A percentile compares a stretch with the other conserved stretches of the same genome.
Evolutionary conservation across 1,284 basidiomycete genomes (phyloP).

Genomic region (Megacollybia platyphylla): DNA sequence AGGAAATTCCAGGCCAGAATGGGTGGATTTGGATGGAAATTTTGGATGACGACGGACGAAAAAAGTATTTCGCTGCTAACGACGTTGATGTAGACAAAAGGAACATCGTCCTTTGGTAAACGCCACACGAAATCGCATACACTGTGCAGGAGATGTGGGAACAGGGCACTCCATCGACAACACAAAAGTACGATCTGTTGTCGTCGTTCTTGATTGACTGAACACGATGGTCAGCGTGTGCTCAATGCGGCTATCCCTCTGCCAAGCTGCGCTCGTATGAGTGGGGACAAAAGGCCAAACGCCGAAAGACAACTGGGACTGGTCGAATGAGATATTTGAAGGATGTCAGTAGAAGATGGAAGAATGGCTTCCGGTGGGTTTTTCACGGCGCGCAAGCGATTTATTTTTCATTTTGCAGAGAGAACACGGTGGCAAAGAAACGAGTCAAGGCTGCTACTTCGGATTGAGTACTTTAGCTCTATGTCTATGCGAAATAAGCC

Average conservation of each 20-base stretch:
- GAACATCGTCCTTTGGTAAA: slow-evolving; percentile 93
- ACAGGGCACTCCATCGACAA: slow-evolving; percentile 91
- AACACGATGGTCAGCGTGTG: slow-evolving; percentile 53
- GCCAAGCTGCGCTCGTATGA: slow-evolving; percentile 95
- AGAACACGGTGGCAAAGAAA: slow-evolving; percentile 25
- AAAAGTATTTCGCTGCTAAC: slow-evolving; percentile 10
- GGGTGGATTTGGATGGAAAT: too few relatives aligned
- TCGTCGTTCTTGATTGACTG: background rate
- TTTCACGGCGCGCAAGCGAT: background rate
- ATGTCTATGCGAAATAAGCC: too few relatives aligned
- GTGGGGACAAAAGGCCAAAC: slow-evolving; percentile 98
- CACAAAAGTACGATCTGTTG: slow-evolving; percentile 73
- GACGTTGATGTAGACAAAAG: slow-evolving; percentile 52
- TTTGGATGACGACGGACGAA: too few relatives aligned
- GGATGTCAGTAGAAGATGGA: slow-evolving; percentile 84
- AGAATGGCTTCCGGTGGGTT: slow-evolving; percentile 88
- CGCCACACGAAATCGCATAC: slow-evolving; percentile 98
- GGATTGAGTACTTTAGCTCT: too few relatives aligned
- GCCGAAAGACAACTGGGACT: slow-evolving; percentile 97
- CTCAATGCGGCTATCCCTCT: slow-evolving; percentile 91
- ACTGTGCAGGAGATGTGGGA: slow-evolving; percentile 89
- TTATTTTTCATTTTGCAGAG: slow-evolving; percentile 3
- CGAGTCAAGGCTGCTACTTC: slow-evolving; percentile 17
- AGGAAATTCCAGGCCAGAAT: too few relatives aligned
- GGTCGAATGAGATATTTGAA: slow-evolving; percentile 96